phyloP scores from a whole-genome alignment of 2,329 filamentous ascomycete species.

The Colletotrichum sp. region DNA sequence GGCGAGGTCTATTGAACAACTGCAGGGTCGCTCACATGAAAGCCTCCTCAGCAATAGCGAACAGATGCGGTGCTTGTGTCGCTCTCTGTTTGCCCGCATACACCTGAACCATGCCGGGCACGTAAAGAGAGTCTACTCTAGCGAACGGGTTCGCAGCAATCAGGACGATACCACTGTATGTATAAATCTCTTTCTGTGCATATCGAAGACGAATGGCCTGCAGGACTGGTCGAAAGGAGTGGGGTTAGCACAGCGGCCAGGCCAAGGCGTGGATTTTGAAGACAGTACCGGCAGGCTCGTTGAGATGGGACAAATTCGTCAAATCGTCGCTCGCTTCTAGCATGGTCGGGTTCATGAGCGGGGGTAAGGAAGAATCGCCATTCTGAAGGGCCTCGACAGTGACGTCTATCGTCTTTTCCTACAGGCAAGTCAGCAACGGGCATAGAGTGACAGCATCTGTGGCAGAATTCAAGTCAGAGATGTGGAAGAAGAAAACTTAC shows the following conservation, averaged over 20 bases:
- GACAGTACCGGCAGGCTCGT: slow-evolving; percentile 87
- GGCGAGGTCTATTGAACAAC: neutral
- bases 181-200: slow-evolving; percentile 98
- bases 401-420: slow-evolving; percentile 83
- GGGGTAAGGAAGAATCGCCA: slow-evolving; percentile 80
- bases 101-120: slow-evolving; percentile 99
- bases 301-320: slow-evolving; percentile 96
- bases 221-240: slow-evolving; percentile 65
- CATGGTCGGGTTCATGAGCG: slow-evolving; percentile 97
- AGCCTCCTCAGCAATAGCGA: slow-evolving; percentile 97
- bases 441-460: neutral
- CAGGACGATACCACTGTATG: slow-evolving; percentile 97
- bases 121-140: slow-evolving; percentile 95
- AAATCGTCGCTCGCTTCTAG: slow-evolving; percentile 98
- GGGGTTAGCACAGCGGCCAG: neutral
- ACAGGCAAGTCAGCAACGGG: slow-evolving; percentile 22
- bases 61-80: slow-evolving; percentile 96
- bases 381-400: slow-evolving; percentile 77
- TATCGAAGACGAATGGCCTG: slow-evolving; percentile 98
- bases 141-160: slow-evolving; percentile 99
- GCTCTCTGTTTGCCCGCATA: slow-evolving; percentile 97
- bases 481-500: slow-evolving; percentile 49
- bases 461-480: neutral
- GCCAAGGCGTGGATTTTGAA: neutral
- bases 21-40: slow-evolving; percentile 78